Evolutionary conservation across 78 protist species (phyloP).

Genomic region (Protostelium mycophagum): DNA sequence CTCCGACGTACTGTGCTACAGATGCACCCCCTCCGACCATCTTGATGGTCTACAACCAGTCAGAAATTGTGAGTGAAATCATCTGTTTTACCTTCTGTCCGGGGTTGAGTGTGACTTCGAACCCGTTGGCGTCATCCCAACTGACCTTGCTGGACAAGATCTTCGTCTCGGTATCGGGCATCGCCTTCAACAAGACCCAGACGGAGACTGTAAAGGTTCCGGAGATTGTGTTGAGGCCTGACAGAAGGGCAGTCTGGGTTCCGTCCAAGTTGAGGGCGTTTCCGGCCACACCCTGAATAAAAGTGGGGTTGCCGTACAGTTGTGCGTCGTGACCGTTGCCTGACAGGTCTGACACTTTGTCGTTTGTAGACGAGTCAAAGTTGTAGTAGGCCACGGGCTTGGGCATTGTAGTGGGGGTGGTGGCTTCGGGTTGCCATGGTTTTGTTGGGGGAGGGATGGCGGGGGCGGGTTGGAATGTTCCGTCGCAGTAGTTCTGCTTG

Average conservation of each 20-base stretch:
- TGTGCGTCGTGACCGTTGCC: neutral
- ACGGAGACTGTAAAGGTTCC: neutral
- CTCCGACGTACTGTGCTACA: neutral
- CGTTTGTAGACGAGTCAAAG: neutral
- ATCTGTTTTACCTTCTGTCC: no score
- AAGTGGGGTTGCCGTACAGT: neutral
- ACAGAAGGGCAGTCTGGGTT: neutral
- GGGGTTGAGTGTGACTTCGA: neutral
- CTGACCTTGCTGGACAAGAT: neutral
- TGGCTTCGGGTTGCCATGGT: neutral
- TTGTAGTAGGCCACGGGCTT: neutral
- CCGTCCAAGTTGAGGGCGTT: neutral
- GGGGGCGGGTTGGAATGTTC: neutral
- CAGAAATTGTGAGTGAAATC: no score
- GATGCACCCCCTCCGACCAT: neutral
- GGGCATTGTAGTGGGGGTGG: neutral
- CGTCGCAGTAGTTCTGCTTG: neutral
- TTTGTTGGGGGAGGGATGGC: neutral
- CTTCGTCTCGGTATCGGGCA: neutral
- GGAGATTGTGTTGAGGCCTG: neutral
- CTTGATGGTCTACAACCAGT: neutral
- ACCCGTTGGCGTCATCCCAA: neutral
- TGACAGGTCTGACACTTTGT: neutral
- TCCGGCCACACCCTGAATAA: neutral
- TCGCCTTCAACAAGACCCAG: neutral